Percentiles rank a stretch among this genome's conserved stretches.
phyloP scores from a whole-genome alignment of 2,329 filamentous ascomycete genomes.

The Alternaria tenuissima region DNA sequence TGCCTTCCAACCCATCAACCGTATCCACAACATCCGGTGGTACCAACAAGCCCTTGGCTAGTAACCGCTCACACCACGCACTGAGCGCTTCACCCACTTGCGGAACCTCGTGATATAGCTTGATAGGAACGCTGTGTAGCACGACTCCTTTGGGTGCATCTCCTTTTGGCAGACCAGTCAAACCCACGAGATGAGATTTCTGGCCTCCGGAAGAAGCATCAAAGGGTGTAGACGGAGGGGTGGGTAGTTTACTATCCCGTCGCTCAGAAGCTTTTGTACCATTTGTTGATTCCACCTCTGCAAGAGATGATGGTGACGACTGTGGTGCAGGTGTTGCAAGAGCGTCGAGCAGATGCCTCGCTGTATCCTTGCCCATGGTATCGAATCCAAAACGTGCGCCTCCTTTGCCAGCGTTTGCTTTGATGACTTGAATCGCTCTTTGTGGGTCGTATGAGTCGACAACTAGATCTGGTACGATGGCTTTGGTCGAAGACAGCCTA shows the following conservation, averaged over 20 bases:
- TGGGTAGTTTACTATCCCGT: conserved; percentile 26
- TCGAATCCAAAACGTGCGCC: conserved; percentile 73
- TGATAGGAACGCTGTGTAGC: conserved; percentile 76
- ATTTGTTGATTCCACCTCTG: background rate
- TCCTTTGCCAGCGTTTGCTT: conserved; percentile 62
- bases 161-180: conserved; percentile 72
- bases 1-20: conserved; percentile 68
- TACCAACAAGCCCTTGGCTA: conserved; percentile 62
- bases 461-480: conserved; percentile 67
- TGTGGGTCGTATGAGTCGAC: conserved; percentile 72
- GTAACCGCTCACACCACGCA: conserved; percentile 72
- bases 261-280: conserved; percentile 7
- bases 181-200: conserved; percentile 49
- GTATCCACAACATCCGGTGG: conserved; percentile 72
- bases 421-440: conserved; percentile 72
- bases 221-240: conserved; percentile 41
- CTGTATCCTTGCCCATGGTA: conserved; percentile 71
- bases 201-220: conserved; percentile 34
- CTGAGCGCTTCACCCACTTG: conserved; percentile 56
- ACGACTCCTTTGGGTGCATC: conserved; percentile 55
- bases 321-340: conserved; percentile 44
- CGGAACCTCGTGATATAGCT: conserved; percentile 75
- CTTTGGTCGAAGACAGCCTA: conserved; percentile 47
- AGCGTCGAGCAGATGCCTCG: conserved; percentile 64
- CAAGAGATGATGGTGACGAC: background rate